Conservation (phyloP, 768 basidiomycete genomes). For the Boletus edulis region DNA sequence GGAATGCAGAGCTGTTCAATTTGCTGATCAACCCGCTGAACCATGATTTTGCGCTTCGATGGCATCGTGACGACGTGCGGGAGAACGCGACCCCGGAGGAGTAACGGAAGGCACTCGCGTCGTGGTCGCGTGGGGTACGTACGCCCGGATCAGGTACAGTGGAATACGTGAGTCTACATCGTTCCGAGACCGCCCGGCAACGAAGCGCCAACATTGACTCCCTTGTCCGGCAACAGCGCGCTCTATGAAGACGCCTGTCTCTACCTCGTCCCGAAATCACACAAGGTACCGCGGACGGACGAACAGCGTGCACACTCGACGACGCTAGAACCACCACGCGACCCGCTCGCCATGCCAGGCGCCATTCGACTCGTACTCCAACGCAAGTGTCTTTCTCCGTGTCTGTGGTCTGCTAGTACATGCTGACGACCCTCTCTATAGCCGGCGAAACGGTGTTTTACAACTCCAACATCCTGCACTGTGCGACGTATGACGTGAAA, state of each 20-base stretch:
- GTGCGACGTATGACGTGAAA: slow-evolving; percentile 56
- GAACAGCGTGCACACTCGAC: slow-evolving; percentile 57
- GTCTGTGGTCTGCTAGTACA: not conserved
- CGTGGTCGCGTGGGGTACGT: slow-evolving; percentile 62
- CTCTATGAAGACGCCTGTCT: slow-evolving; percentile 69
- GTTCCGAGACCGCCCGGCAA: too few species aligned
- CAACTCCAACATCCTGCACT: slow-evolving; percentile 77
- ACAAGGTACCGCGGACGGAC: slow-evolving; percentile 52
- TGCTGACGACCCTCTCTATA: not conserved
- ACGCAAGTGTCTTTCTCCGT: slow-evolving; percentile 36
- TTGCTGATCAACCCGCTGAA: slow-evolving; percentile 64
- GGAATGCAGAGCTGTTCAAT: slow-evolving; percentile 60
- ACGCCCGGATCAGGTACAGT: slow-evolving; percentile 54
- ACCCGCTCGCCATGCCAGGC: slow-evolving; percentile 73
- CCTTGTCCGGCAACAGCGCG: slow-evolving; percentile 40
- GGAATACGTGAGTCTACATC: slow-evolving; percentile 63
- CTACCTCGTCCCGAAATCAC: slow-evolving; percentile 68
- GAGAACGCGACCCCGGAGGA: slow-evolving; percentile 58
- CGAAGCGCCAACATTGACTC: not conserved
- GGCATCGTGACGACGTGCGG: slow-evolving; percentile 77
- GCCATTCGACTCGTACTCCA: slow-evolving; percentile 52
- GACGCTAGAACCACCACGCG: slow-evolving; percentile 45
- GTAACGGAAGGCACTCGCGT: slow-evolving; percentile 52
- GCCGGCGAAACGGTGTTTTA: slow-evolving; percentile 81
- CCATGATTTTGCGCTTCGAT: slow-evolving; percentile 69